Base-by-base conservation (phyloP, 2,329 filamentous ascomycete species). In the Aureobasidium sp. region DNA sequence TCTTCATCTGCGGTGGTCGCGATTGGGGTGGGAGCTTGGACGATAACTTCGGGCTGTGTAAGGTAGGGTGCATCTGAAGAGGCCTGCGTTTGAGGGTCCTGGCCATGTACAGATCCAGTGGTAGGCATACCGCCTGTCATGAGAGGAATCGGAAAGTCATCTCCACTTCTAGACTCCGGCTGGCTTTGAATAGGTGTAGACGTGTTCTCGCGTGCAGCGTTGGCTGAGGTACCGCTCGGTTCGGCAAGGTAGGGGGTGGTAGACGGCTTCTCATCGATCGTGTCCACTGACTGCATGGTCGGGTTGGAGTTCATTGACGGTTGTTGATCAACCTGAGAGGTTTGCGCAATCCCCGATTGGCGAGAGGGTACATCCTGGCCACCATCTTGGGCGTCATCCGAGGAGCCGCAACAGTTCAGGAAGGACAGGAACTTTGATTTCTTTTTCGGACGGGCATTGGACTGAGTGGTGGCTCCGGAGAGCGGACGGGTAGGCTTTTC, bases 371-470 rank as follows among this genome's bases (percentile, higher is more conserved):
- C 77, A 63, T 82, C 80, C 58, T 80, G 80, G 62, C 76, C 78
- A 50, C 83, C 80, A 53, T 83, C 74, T 6, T 83, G 81, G 16
- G 81, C 79, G 65, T 83, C 79, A 65, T 87, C 85, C 54, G 86
- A 84, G 44, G 84, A 80, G 61, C 79, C 80, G 71, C 87, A 90
- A 76, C 87, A 90, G 63, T 81, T 84, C 63, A 90, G 78, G 60
- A 90, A 80, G 11, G 76, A 71, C 11, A 79, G 67, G 36, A 79
- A 67, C 27, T 72, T 71, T 41, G 75, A 75, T 68, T 77, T 77
- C 67, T 75, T 78, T 63, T 70, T 76, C 65, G 66, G 68, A 70
- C 50, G 70, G 69, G 47, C 72, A 69, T 49, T 47, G 25, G 53
- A 59, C 45, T 68, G 65, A 29, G 70, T 70, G 60, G 70, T 68